Evolutionary conservation across 129 eudicot genomes (phyloP).

Genomic region (Mikania micrantha): DNA sequence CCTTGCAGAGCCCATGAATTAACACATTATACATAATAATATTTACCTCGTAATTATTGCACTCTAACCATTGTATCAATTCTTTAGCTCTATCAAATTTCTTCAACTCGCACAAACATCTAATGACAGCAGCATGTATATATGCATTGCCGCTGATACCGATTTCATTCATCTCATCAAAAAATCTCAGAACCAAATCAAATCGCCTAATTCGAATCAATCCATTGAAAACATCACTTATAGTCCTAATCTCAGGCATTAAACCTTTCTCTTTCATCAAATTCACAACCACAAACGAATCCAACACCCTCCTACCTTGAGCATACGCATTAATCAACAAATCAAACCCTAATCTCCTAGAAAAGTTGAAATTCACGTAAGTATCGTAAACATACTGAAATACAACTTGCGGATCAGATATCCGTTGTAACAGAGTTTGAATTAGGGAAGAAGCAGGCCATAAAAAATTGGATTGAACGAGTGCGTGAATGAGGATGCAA

Average conservation of each 20-base stretch:
- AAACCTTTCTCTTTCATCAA: conserved; percentile 46
- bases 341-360: conserved; percentile 55
- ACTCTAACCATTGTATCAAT: conserved; percentile 36
- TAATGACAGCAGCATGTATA: conserved; percentile 40
- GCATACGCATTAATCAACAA: conserved; percentile 56
- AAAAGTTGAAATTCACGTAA: conserved; percentile 29
- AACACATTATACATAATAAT: conserved; percentile 65
- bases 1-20: conserved; percentile 74
- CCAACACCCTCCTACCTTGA: conserved; percentile 40
- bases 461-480: conserved; percentile 42
- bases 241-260: conserved; percentile 71
- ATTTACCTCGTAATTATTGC: conserved; percentile 33
- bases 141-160: conserved; percentile 51
- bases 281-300: conserved; percentile 41
- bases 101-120: conserved; percentile 73
- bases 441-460: conserved; percentile 90
- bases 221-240: conserved; percentile 72
- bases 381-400: conserved; percentile 31
- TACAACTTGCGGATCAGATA: conserved; percentile 25
- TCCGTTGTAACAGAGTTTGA: conserved; percentile 46
- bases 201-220: conserved; percentile 46
- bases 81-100: conserved; percentile 50
- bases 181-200: conserved; percentile 49
- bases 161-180: conserved; percentile 31
- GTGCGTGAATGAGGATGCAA: conserved; percentile 68